phyloP scores from a whole-genome alignment of 768 basidiomycete species.

The Cyclocybe cylindracea region DNA sequence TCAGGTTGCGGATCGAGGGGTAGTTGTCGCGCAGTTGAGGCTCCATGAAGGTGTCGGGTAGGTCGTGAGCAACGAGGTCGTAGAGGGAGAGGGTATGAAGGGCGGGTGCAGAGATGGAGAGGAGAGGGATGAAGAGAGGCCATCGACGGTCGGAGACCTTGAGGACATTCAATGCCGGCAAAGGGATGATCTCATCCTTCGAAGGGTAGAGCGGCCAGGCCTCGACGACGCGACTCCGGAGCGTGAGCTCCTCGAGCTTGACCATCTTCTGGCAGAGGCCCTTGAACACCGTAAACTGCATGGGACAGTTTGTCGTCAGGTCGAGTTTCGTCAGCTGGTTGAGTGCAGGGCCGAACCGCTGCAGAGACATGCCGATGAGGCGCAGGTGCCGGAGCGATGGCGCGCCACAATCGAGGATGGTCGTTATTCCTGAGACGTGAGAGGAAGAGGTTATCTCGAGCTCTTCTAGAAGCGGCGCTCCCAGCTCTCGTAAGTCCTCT shows the following conservation, averaged over 20 bases:
- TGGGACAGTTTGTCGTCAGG: slow-evolving; percentile 16
- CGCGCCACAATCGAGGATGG: slow-evolving; percentile 13
- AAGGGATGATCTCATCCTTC: slow-evolving; percentile 12
- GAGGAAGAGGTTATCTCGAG: slow-evolving; percentile 15
- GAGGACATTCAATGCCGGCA: slow-evolving; percentile 20
- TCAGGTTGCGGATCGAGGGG: slow-evolving; percentile 17
- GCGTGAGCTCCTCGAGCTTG: slow-evolving; percentile 18
- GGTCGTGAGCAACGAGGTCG: slow-evolving; percentile 21
- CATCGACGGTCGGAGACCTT: slow-evolving; percentile 21
- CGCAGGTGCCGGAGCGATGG: slow-evolving; percentile 18
- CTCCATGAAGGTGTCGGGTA: slow-evolving; percentile 16
- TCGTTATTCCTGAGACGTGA: slow-evolving; percentile 9
- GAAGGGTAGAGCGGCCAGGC: slow-evolving; percentile 20
- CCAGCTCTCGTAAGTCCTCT: slow-evolving; percentile 12
- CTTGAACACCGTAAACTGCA: slow-evolving; percentile 14
- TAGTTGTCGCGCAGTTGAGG: slow-evolving; percentile 13
- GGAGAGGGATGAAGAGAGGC: slow-evolving; percentile 21
- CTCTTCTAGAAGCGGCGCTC: slow-evolving; percentile 17
- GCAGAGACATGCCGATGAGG: slow-evolving; percentile 16
- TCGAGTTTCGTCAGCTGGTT: slow-evolving; percentile 17
- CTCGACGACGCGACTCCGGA: slow-evolving; percentile 20
- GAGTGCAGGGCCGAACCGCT: slow-evolving; percentile 15
- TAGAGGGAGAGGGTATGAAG: slow-evolving; percentile 19
- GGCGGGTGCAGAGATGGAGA: slow-evolving; percentile 20
- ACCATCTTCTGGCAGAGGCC: slow-evolving; percentile 16